Conservation (phyloP, 352 stramenopile species). For the Phytophthora vignae region DNA sequence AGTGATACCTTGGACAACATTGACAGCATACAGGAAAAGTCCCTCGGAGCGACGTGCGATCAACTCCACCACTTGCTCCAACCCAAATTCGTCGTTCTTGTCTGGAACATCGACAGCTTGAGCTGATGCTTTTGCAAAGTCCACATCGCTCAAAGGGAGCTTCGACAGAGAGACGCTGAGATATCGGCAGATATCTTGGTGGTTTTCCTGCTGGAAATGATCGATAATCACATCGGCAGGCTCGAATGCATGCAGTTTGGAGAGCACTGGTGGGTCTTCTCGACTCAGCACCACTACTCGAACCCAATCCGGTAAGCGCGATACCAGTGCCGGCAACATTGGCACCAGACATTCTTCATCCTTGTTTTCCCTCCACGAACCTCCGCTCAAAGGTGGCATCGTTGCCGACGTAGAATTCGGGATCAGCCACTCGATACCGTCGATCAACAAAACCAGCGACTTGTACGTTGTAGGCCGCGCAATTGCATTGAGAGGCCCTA, state of each 20-base stretch:
- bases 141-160: constrained; percentile 13
- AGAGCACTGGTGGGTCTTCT: constrained; percentile 65
- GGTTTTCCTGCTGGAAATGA: constrained; percentile 52
- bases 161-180: constrained; percentile 31
- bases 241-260: constrained; percentile 63
- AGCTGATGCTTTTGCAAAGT: constrained; percentile 14
- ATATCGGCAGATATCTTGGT: constrained; percentile 54
- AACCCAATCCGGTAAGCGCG: constrained; percentile 71
- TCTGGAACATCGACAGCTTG: constrained; percentile 5
- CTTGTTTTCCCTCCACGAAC: too few relatives aligned
- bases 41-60: constrained; percentile 69
- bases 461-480: constrained; percentile 56
- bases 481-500: constrained; percentile 75
- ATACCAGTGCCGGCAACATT: constrained; percentile 55
- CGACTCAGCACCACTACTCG: constrained; percentile 70
- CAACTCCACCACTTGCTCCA: constrained; percentile 50
- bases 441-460: constrained; percentile 67
- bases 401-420: constrained; percentile 16
- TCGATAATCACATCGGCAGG: constrained; percentile 56
- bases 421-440: constrained; percentile 69
- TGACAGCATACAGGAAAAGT: constrained; percentile 79
- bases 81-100: constrained; percentile 19
- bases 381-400: constrained; percentile 20
- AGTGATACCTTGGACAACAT: constrained; percentile 72
- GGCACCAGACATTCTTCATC: constrained; percentile 71